Evolutionary conservation across 2,329 filamentous ascomycete species (phyloP).

Genomic region (Emericellopsis cladophorae): DNA sequence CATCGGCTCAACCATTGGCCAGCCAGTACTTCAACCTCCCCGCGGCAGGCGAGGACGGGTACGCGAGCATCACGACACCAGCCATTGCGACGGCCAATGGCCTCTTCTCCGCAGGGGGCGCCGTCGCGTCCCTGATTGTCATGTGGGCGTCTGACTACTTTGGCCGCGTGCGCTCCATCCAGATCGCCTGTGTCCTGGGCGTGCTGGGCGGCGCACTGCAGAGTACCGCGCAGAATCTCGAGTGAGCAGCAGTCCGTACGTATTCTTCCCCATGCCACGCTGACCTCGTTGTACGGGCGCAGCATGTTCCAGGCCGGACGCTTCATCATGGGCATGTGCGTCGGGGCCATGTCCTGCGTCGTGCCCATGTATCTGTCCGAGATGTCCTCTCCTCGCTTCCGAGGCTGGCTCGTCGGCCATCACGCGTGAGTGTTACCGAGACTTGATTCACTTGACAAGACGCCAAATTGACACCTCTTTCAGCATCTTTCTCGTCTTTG

Average conservation of each 20-base stretch:
- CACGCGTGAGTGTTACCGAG: constrained; percentile 14
- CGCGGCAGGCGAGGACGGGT: constrained; percentile 25
- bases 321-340: constrained; percentile 29
- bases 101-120: constrained; percentile 32
- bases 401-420: constrained; percentile 36
- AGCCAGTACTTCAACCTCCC: constrained; percentile 36
- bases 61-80: constrained; percentile 28
- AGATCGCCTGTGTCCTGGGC: constrained; percentile 27
- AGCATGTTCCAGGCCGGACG: constrained; percentile 26
- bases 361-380: constrained; percentile 21
- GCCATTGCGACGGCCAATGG: constrained; percentile 35
- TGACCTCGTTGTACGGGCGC: not conserved
- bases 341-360: constrained; percentile 21
- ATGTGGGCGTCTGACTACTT: constrained; percentile 34
- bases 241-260: constrained; percentile 11
- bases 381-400: constrained; percentile 22
- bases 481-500: constrained; percentile 27
- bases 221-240: constrained; percentile 27
- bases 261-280: not conserved
- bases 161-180: constrained; percentile 30
- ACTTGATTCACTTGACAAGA: no score
- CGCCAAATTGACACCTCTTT: no score
- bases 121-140: constrained; percentile 30
- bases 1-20: constrained; percentile 37
- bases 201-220: constrained; percentile 33